Evolutionary conservation across 352 stramenopile species (phyloP).

Genomic region (Globisporangium radiosum): DNA sequence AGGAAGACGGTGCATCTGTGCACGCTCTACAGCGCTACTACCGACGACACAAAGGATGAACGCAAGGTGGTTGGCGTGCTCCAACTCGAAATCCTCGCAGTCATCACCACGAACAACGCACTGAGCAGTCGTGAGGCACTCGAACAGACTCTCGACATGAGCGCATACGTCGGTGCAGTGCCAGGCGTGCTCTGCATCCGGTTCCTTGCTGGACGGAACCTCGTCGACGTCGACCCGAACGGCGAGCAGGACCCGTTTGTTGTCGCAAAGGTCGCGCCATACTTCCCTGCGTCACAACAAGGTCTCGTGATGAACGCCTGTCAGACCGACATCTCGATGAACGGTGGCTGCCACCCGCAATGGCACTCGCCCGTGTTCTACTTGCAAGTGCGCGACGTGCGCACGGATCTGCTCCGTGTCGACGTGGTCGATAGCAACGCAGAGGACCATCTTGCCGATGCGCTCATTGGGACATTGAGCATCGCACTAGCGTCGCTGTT

Average conservation of each 20-base stretch:
- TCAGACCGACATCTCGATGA: slow-evolving; percentile 39
- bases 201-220: slow-evolving; percentile 34
- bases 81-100: slow-evolving; percentile 11
- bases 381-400: slow-evolving; percentile 19
- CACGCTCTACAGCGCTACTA: slow-evolving; percentile 10
- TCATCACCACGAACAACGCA: neutral
- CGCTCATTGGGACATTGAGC: slow-evolving; percentile 27
- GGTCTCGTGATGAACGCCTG: slow-evolving; percentile 12
- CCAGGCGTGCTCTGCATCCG: slow-evolving; percentile 33
- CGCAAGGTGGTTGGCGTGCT: slow-evolving; percentile 9
- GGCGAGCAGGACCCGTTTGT: slow-evolving; percentile 51
- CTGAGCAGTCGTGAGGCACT: neutral
- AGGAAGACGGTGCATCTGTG: slow-evolving; percentile 13
- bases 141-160: neutral
- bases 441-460: slow-evolving; percentile 45
- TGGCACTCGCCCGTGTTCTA: slow-evolving; percentile 42
- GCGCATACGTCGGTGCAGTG: neutral
- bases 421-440: slow-evolving; percentile 48
- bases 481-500: slow-evolving; percentile 28
- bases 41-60: neutral
- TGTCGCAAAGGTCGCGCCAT: slow-evolving; percentile 19
- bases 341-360: slow-evolving; percentile 38
- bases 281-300: neutral
- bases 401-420: slow-evolving; percentile 32
- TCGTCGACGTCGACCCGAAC: slow-evolving; percentile 38